Evolutionary conservation across 176 grass and related monocot genomes (phyloP).

Genomic region (Saccharum spontaneum): DNA sequence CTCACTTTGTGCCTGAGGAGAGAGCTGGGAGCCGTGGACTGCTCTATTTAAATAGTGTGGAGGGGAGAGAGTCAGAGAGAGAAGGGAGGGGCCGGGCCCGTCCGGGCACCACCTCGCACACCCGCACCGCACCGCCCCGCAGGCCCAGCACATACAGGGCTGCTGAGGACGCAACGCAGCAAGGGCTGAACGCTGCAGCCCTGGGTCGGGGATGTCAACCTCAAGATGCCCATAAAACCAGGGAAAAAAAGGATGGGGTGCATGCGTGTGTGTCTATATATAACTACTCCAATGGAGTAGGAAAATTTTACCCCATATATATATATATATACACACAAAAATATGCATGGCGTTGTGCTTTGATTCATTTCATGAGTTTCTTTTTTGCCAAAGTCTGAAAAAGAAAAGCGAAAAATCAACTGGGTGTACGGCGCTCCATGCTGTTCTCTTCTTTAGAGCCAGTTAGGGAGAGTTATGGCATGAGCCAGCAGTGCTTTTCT

Average conservation of each 20-base stretch:
- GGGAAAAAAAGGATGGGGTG: neutral
- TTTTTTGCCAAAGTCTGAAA: neutral
- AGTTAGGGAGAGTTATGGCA: too few species aligned
- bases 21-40: neutral
- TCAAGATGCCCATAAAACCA: neutral
- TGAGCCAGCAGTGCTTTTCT: too few species aligned
- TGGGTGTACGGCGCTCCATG: too few species aligned
- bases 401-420: neutral
- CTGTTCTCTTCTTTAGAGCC: neutral
- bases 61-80: neutral
- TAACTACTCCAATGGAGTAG: too few species aligned
- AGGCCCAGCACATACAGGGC: neutral
- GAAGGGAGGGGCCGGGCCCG: neutral
- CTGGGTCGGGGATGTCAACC: slow-evolving; percentile 8
- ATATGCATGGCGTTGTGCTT: neutral
- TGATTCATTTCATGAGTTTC: neutral
- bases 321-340: too few species aligned
- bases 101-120: too few species aligned
- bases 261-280: neutral
- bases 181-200: neutral
- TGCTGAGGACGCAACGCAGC: neutral
- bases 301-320: too few species aligned
- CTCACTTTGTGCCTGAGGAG: neutral
- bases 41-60: slow-evolving; percentile 49
- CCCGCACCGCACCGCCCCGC: too few species aligned